These are phyloP conservation scores for Catunica adiposa DNA, from an alignment of 2,329 filamentous ascomycete species.

Conservation along the genomic window DNA sequence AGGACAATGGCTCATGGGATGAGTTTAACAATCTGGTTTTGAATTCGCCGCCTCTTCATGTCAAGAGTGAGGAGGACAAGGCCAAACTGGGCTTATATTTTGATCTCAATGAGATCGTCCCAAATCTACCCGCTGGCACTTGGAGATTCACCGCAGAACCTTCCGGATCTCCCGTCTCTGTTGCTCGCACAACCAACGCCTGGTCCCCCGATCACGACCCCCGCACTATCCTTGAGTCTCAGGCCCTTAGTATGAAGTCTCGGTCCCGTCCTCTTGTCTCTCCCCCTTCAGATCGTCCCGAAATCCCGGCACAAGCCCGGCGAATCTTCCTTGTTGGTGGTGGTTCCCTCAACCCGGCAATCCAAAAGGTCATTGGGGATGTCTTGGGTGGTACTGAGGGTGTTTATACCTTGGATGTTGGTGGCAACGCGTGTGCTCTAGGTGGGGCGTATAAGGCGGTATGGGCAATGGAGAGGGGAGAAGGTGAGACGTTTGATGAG, in stretches of 20 bases:
- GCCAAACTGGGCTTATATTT: conserved; percentile 91
- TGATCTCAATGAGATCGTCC: conserved; percentile 85
- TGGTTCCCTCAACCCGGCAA: conserved; percentile 76
- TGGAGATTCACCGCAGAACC: conserved; percentile 60
- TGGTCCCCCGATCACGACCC: conserved; percentile 54
- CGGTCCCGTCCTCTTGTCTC: conserved; percentile 64
- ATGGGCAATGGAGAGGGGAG: conserved; percentile 63
- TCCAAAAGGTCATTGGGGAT: conserved; percentile 68
- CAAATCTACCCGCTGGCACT: conserved; percentile 69
- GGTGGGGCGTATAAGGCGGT: conserved; percentile 92
- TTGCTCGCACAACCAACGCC: background rate
- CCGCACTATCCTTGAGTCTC: conserved; percentile 81
- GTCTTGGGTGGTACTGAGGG: conserved; percentile 81
- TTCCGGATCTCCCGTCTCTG: conserved; percentile 24
- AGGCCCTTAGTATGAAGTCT: conserved; percentile 77
- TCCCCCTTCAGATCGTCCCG: conserved; percentile 24
- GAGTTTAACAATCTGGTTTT: conserved; percentile 62
- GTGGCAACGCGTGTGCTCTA: conserved; percentile 85
- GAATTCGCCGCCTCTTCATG: conserved; percentile 51
- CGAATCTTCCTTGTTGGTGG: conserved; percentile 90
- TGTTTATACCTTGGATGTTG: conserved; percentile 84
- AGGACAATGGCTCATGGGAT: conserved; percentile 43
- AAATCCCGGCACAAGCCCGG: conserved; percentile 66
- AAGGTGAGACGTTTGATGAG: conserved; percentile 69
- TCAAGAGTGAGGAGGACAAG: conserved; percentile 33